These are phyloP conservation scores for Cutaneotrichosporon daszewskae DNA, from an alignment of 1,284 basidiomycete genomes.

Conservation along the genomic window DNA sequence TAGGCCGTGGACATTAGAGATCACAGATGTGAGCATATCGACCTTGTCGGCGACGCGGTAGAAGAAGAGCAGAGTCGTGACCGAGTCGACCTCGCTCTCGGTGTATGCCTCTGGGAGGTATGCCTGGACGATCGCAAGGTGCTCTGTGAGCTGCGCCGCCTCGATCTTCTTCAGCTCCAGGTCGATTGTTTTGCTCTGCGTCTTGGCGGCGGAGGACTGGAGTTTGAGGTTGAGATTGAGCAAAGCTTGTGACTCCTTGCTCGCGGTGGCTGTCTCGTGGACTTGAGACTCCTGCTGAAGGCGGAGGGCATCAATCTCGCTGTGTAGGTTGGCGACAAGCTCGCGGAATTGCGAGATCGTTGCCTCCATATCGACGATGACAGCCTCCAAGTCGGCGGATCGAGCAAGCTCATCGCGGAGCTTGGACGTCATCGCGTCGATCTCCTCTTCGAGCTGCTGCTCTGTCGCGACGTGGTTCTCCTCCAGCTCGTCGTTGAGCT, in stretches of 20 bases:
- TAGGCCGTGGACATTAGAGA: conserved; percentile 72
- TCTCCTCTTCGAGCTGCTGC: conserved; percentile 81
- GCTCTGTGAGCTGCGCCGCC: conserved; percentile 69
- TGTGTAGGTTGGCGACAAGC: conserved; percentile 76
- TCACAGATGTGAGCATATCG: conserved; percentile 72
- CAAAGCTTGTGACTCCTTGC: conserved; percentile 70
- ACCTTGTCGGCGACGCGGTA: conserved; percentile 75
- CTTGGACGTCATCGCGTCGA: conserved; percentile 57
- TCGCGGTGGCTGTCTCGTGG: conserved; percentile 66
- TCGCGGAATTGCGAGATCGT: conserved; percentile 89
- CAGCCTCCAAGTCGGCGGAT: conserved; percentile 65
- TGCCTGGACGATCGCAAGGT: conserved; percentile 61
- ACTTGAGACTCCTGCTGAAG: conserved; percentile 77
- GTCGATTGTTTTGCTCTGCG: conserved; percentile 80
- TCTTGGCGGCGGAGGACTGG: conserved; percentile 80
- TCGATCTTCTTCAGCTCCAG: conserved; percentile 78
- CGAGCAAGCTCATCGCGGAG: conserved; percentile 63
- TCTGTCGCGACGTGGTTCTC: conserved; percentile 94
- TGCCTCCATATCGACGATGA: conserved; percentile 72
- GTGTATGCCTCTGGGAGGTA: conserved; percentile 79
- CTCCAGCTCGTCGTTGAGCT: conserved; percentile 94
- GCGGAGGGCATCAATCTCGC: conserved; percentile 75
- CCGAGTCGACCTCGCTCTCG: conserved; percentile 78
- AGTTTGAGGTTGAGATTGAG: conserved; percentile 88
- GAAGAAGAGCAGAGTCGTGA: conserved; percentile 84